Evolutionary conservation across 2,329 filamentous ascomycete species (phyloP).

Genomic region (Paramyrothecium sp.): DNA sequence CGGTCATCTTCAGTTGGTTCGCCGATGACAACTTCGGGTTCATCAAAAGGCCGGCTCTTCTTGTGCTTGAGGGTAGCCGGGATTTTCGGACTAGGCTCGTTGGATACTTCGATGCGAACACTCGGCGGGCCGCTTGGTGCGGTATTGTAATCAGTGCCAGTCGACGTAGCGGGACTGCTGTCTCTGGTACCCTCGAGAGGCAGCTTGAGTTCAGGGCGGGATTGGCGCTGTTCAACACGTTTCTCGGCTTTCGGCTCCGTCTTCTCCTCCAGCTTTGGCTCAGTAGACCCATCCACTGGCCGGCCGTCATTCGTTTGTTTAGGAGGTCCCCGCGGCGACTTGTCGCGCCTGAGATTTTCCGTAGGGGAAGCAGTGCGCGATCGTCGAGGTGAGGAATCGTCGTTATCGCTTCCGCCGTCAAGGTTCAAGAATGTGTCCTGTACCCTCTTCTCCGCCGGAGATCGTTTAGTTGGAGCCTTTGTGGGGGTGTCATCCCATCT

Average conservation of each 20-base stretch:
- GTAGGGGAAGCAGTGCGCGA: not conserved
- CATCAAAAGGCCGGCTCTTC: conserved; percentile 47
- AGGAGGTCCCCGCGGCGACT: not conserved
- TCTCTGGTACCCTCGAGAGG: conserved; percentile 39
- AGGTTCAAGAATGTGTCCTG: conserved; percentile 51
- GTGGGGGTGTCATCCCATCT: conserved; percentile 31
- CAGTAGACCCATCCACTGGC: not conserved
- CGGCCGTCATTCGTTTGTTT: not conserved
- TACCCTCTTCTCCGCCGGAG: conserved; percentile 23
- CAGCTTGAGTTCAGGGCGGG: conserved; percentile 36
- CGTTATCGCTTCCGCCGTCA: conserved; percentile 46
- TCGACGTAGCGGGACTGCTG: conserved; percentile 31
- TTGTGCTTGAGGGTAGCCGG: conserved; percentile 28
- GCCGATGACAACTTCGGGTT: conserved; percentile 56
- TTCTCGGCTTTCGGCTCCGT: not conserved
- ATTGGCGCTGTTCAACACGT: conserved; percentile 1
- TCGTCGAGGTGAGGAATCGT: conserved; percentile 15
- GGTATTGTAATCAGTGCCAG: conserved; percentile 38
- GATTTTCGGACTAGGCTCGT: conserved; percentile 35
- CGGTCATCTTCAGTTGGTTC: conserved; percentile 67
- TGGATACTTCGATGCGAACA: conserved; percentile 40
- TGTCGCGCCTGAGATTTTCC: not conserved
- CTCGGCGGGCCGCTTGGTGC: conserved; percentile 42
- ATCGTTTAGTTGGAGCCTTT: conserved; percentile 28
- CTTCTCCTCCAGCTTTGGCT: not conserved